Evolutionary conservation across 23 red algal genomes (phyloP), one percentile per base, ranked within the genome.

Genomic region (Gracilariopsis chorda): DNA sequence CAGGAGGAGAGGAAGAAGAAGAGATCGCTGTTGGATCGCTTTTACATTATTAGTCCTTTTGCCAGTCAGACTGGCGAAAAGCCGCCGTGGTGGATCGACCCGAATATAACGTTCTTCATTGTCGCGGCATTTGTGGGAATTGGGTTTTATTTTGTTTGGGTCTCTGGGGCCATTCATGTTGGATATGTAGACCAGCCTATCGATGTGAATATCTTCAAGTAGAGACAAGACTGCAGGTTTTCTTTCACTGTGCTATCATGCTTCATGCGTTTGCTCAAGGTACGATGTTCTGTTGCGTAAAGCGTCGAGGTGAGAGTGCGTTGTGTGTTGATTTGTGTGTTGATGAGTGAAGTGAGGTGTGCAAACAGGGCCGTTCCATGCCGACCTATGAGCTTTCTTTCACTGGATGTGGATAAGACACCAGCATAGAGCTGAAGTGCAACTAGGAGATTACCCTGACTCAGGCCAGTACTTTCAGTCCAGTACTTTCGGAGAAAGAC

Each of bases 41-140:
- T 95, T 49, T 99, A 95, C 82, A 92, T 99, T 57, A 99, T 99
- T 48, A 96, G 93, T 41, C 97, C 97, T 17, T 99, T 99, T 91
- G 88, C 88, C 19, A 94, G 88, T 46, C 85, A 93, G 82, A 95
- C 90, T 21, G 97, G 97, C 27, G 93, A 99, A 43, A 88, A 79
- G 59, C 92, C 97, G 40, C 97, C 97, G 43, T 99, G 97, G 97
- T 99, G 89, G 83, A 87, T 99, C 28, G 94, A 99, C 75, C 97
- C 97, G 40, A 95, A 92, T 27, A 95, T 99, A 49, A 99, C 97
- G 0, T 99, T 96, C 60, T 67, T 92, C 58, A 8, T 95, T 27
- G 87, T 96, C 39, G 83, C 94, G 19, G 57, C 59, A 9, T 45
- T 96, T 21, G 53, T 94, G 8, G 97, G 63, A 29, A 23, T 95